phyloP scores from a whole-genome alignment of 106 monocot genomes.

The Cymbidium sinense region DNA sequence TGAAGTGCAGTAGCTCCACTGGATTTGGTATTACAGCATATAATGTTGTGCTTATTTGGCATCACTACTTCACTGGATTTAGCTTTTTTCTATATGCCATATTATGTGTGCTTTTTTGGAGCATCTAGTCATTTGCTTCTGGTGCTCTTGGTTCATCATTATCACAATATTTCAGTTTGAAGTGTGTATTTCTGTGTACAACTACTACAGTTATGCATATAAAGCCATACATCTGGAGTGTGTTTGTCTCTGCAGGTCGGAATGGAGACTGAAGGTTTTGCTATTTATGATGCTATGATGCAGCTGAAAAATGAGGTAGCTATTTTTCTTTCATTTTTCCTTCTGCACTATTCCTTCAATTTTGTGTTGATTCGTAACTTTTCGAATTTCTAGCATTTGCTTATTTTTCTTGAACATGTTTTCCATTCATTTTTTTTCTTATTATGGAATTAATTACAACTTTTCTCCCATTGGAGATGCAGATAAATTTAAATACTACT shows the following conservation, averaged over 20 bases:
- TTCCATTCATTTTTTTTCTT: background rate
- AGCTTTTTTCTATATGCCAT: background rate
- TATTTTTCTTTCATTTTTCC: background rate
- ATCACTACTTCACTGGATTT: too few relatives aligned
- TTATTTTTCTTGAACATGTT: background rate
- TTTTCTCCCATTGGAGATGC: background rate
- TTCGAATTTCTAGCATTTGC: background rate
- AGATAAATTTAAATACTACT: background rate
- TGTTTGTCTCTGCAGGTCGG: slow-evolving; percentile 56
- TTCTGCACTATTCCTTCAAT: background rate
- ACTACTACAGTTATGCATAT: slow-evolving; percentile 2
- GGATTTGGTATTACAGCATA: too few relatives aligned
- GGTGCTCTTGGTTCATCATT: background rate
- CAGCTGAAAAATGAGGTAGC: slow-evolving; percentile 85
- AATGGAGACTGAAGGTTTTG: slow-evolving; percentile 96
- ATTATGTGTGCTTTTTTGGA: background rate
- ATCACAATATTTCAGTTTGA: background rate
- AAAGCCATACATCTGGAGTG: background rate
- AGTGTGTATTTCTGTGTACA: background rate
- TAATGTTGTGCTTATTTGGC: too few relatives aligned
- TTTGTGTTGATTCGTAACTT: background rate
- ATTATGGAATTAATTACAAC: background rate
- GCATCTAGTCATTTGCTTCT: background rate
- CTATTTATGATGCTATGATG: slow-evolving; percentile 99
- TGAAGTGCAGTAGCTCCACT: too few relatives aligned